Evolutionary conservation across 345 rosid genomes (phyloP).

Genomic region (Streptanthus diversifolius): DNA sequence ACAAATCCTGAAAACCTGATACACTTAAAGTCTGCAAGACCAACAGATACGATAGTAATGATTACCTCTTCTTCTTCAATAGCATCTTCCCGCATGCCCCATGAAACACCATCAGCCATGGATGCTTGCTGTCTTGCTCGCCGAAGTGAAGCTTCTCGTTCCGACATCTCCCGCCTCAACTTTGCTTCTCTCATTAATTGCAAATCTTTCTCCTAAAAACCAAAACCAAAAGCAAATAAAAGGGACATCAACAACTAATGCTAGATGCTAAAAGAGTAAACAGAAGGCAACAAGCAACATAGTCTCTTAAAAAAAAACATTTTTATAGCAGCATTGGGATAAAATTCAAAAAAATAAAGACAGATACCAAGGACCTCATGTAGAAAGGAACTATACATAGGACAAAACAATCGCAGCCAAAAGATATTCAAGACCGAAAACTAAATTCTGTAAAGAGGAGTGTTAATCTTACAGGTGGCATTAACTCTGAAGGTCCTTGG

Average conservation of each 20-base stretch:
- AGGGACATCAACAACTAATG: not conserved
- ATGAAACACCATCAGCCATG: slow-evolving; percentile 91
- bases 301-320: not conserved
- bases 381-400: not conserved
- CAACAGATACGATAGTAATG: not conserved
- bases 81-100: slow-evolving; percentile 99
- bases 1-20: not conserved
- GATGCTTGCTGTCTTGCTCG: slow-evolving; percentile 76
- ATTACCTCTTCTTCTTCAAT: slow-evolving; percentile 85
- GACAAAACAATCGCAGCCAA: not conserved
- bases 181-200: slow-evolving; percentile 59
- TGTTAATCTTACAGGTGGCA: slow-evolving; percentile 67
- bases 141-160: slow-evolving; percentile 78
- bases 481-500: slow-evolving; percentile 87
- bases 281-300: not conserved
- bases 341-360: not conserved
- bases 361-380: not conserved
- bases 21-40: not conserved
- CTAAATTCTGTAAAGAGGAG: not conserved
- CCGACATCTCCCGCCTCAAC: slow-evolving; percentile 51
- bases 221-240: slow-evolving; percentile 6
- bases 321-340: not conserved
- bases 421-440: not conserved
- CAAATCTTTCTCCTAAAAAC: slow-evolving; percentile 58
- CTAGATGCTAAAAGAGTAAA: not conserved